Conservation (phyloP, 345 rosid genomes). For the Sonneratia alba region DNA sequence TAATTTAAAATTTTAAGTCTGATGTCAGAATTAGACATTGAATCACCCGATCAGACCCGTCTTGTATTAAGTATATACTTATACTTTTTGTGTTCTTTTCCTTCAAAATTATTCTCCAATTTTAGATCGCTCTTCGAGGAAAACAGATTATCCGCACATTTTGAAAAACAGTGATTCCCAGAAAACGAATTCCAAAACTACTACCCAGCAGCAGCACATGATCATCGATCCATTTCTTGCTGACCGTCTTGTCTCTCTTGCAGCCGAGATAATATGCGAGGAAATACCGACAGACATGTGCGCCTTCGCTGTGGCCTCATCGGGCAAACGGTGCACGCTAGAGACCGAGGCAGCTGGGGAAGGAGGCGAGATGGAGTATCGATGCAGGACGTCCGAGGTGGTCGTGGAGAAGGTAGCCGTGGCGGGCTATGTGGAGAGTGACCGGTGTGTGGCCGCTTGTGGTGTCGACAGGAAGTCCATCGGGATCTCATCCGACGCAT, state of each 20-base stretch:
- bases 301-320: constrained; percentile 56
- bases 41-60: too few relatives aligned
- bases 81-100: too few relatives aligned
- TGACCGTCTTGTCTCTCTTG: background rate
- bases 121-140: too few relatives aligned
- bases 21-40: too few relatives aligned
- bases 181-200: background rate
- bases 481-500: constrained; percentile 81
- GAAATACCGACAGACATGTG: constrained; percentile 55
- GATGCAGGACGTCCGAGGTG: constrained; percentile 76
- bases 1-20: too few relatives aligned
- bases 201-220: background rate
- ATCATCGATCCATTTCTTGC: background rate
- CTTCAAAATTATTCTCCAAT: too few relatives aligned
- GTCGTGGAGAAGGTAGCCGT: constrained; percentile 60
- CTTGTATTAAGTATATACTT: too few relatives aligned
- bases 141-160: too few relatives aligned
- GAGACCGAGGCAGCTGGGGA: constrained; percentile 35
- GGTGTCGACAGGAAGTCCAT: constrained; percentile 72
- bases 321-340: constrained; percentile 78
- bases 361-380: constrained; percentile 37
- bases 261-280: constrained; percentile 63
- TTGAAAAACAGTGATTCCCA: background rate
- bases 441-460: constrained; percentile 60
- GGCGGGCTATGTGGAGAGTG: constrained; percentile 61